phyloP scores from a whole-genome alignment of 2,329 filamentous ascomycete genomes.

The Cercospora zeae-maydis region DNA sequence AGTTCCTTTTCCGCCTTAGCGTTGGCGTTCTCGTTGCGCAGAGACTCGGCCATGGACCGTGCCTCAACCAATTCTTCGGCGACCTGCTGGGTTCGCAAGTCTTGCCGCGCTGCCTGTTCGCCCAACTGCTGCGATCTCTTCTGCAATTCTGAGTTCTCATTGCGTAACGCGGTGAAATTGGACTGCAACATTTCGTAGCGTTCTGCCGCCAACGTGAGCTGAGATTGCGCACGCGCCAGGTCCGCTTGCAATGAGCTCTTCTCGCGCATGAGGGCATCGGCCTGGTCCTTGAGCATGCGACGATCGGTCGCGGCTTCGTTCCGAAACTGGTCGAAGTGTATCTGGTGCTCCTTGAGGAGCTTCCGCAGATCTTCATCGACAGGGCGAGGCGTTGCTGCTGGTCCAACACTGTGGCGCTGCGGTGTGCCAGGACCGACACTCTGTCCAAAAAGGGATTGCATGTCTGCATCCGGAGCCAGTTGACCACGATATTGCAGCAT shows the following conservation, averaged over 20 bases:
- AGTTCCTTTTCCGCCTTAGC: conserved; percentile 92
- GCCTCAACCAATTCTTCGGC: conserved; percentile 90
- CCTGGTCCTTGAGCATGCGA: conserved; percentile 77
- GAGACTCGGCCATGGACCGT: conserved; percentile 74
- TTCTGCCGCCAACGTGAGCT: conserved; percentile 75
- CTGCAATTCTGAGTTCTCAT: conserved; percentile 80
- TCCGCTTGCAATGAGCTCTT: conserved; percentile 80
- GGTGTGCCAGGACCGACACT: conserved; percentile 55
- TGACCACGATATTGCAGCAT: conserved; percentile 77
- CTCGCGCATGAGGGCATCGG: conserved; percentile 75
- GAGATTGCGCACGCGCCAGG: conserved; percentile 72
- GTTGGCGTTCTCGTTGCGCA: conserved; percentile 87
- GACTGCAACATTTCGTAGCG: conserved; percentile 85
- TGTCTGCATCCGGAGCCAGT: conserved; percentile 56
- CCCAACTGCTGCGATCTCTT: conserved; percentile 73
- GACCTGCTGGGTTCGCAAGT: conserved; percentile 83
- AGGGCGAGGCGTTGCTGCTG: conserved; percentile 48
- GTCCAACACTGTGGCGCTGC: conserved; percentile 38
- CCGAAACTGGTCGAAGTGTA: conserved; percentile 83
- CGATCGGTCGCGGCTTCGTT: conserved; percentile 80
- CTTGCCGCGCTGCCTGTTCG: conserved; percentile 83
- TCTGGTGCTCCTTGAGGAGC: conserved; percentile 80
- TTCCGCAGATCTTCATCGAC: conserved; percentile 67
- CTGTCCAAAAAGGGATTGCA: conserved; percentile 67
- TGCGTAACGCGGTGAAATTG: conserved; percentile 79